These are phyloP conservation scores for Diaporthe citrichinensis DNA, from an alignment of 2,329 filamentous ascomycete genomes.

Conservation along the genomic window DNA sequence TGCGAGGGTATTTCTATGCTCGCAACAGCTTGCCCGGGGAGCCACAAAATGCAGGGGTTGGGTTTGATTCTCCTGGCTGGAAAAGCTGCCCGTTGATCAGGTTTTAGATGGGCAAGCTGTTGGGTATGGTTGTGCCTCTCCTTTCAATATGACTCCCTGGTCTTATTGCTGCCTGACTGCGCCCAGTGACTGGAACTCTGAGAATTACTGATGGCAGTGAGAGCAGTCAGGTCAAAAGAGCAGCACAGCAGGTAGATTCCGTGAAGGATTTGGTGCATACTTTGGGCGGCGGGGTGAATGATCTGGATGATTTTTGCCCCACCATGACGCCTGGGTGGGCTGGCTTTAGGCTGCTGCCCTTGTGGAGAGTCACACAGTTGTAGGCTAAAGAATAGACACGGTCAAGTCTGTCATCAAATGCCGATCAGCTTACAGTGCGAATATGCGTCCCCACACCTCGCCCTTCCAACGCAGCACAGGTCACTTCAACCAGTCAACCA, in stretches of 20 bases:
- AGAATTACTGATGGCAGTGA: constrained; percentile 12
- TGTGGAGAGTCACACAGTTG: constrained; percentile 30
- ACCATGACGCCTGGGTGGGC: constrained; percentile 35
- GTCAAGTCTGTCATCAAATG: not conserved
- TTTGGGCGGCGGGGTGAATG: constrained; percentile 33
- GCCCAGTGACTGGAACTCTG: not conserved
- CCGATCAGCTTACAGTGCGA: constrained; percentile 14
- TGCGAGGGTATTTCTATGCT: constrained; percentile 35
- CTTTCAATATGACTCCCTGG: constrained; percentile 7
- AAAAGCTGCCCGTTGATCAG: constrained; percentile 24
- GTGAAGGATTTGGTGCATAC: constrained; percentile 32
- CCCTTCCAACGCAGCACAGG: not conserved
- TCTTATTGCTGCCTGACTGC: constrained; percentile 31
- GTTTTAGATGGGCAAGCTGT: constrained; percentile 14
- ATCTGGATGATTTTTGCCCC: constrained; percentile 36
- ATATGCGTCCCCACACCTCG: not conserved
- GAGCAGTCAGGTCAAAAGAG: not conserved
- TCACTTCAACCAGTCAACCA: not conserved
- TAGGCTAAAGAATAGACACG: not conserved
- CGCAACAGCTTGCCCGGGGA: constrained; percentile 30
- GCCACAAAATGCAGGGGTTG: constrained; percentile 37
- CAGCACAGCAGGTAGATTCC: not conserved
- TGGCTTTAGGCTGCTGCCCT: constrained; percentile 31
- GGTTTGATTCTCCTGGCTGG: constrained; percentile 7
- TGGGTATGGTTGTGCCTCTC: constrained; percentile 10